Conservation (phyloP, 768 basidiomycete genomes). For the Punctularia strigosozonata region DNA sequence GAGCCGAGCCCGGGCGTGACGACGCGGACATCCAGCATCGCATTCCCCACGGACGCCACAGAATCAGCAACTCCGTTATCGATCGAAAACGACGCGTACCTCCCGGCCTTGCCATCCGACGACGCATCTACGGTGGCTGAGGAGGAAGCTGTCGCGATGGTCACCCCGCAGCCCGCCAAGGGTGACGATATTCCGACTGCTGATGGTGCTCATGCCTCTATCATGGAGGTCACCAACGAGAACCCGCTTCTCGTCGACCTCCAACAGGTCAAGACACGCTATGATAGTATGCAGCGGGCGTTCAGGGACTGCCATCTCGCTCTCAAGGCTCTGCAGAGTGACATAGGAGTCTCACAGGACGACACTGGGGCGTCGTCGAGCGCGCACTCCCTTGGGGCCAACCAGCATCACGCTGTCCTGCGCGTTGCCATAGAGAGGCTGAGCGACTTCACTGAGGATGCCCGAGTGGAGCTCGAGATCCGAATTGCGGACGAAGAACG, state of each 20-base stretch:
- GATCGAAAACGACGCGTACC: too few species aligned
- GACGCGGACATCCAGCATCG: too few species aligned
- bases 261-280: constrained; percentile 33
- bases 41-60: too few species aligned
- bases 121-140: neutral
- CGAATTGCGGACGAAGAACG: constrained; percentile 62
- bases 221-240: too few species aligned
- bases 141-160: neutral
- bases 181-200: neutral
- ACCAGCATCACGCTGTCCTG: too few species aligned
- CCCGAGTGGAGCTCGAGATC: constrained; percentile 76
- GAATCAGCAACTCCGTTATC: too few species aligned
- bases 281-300: constrained; percentile 45
- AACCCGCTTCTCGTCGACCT: constrained; percentile 37
- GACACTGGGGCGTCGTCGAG: constrained; percentile 8
- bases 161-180: neutral
- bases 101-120: too few species aligned
- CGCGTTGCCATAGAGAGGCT: constrained; percentile 46
- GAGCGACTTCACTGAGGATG: constrained; percentile 67
- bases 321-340: constrained; percentile 42
- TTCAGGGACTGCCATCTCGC: constrained; percentile 64
- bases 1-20: too few species aligned
- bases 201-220: neutral
- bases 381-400: constrained; percentile 16
- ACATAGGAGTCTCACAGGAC: constrained; percentile 15